phyloP scores from a whole-genome alignment of 2,329 filamentous ascomycete genomes.

The Claviceps humidiphila region DNA sequence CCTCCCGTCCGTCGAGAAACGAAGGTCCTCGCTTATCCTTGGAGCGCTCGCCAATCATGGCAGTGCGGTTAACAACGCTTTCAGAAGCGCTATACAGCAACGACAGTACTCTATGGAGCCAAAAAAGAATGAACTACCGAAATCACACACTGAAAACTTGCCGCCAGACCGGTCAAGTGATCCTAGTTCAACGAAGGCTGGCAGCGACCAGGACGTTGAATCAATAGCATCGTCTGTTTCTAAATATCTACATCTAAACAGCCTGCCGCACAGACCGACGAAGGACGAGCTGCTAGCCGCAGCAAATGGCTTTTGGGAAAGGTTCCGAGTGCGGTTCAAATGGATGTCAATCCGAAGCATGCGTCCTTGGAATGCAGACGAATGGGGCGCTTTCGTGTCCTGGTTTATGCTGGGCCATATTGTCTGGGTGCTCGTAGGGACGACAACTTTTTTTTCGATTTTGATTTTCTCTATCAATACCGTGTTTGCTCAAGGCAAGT shows the following conservation, averaged over 20 bases:
- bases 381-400: conserved; percentile 86
- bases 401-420: conserved; percentile 92
- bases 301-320: conserved; percentile 84
- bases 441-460: conserved; percentile 91
- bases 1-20: neutral
- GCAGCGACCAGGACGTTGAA: conserved; percentile 16
- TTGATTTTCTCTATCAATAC: conserved; percentile 88
- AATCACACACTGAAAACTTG: neutral
- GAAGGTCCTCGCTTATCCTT: neutral
- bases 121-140: neutral
- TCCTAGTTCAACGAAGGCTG: conserved; percentile 5
- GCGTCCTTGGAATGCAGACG: conserved; percentile 87
- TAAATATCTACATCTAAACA: conserved; percentile 47
- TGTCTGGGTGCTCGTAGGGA: conserved; percentile 90
- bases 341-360: conserved; percentile 94
- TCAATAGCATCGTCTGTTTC: conserved; percentile 39
- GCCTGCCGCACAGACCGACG: conserved; percentile 74
- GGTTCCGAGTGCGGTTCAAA: conserved; percentile 84
- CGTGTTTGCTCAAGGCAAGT: conserved; percentile 77
- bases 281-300: conserved; percentile 89
- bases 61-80: neutral
- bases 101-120: neutral
- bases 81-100: neutral
- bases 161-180: neutral
- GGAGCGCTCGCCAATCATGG: neutral